Conservation (phyloP, 169 alveolate genomes). For the Miamiensis avidus region DNA sequence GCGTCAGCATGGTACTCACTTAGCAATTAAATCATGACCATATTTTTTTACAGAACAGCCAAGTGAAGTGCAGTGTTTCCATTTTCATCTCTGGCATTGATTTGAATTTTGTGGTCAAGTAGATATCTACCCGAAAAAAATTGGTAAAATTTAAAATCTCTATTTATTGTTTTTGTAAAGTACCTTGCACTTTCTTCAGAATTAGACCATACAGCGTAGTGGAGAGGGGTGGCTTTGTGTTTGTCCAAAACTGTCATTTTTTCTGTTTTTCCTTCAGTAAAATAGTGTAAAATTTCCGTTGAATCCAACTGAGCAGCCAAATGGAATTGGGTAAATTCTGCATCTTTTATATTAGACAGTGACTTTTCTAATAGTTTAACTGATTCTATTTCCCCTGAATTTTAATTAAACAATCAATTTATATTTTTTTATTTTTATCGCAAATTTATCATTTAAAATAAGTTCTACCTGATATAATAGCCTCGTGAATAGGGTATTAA, state of each 20-base stretch:
- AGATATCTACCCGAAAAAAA: neutral
- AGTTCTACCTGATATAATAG: conserved; percentile 48
- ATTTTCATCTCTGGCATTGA: conserved; percentile 45
- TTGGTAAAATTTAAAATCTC: too few relatives aligned
- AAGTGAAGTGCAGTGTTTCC: conserved; percentile 67
- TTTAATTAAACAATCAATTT: neutral
- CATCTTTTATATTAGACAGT: neutral
- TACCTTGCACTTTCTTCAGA: conserved; percentile 24
- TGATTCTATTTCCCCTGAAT: neutral
- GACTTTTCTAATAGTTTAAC: neutral
- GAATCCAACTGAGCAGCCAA: conserved; percentile 50
- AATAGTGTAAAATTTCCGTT: conserved; percentile 34
- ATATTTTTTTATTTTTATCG: neutral
- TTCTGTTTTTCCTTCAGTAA: conserved; percentile 40
- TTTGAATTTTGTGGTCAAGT: conserved; percentile 33
- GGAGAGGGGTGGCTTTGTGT: conserved; percentile 57
- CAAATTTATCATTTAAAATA: conserved; percentile 15
- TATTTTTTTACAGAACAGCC: conserved; percentile 43
- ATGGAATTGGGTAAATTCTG: conserved; percentile 48
- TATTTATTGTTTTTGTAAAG: too few relatives aligned
- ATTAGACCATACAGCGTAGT: conserved; percentile 40
- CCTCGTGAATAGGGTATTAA: conserved; percentile 44
- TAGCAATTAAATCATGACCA: conserved; percentile 30
- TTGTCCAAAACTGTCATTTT: neutral
- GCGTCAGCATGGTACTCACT: conserved; percentile 52